phyloP scores from a whole-genome alignment of 75 land plant genomes.

The Larix kaempferi region DNA sequence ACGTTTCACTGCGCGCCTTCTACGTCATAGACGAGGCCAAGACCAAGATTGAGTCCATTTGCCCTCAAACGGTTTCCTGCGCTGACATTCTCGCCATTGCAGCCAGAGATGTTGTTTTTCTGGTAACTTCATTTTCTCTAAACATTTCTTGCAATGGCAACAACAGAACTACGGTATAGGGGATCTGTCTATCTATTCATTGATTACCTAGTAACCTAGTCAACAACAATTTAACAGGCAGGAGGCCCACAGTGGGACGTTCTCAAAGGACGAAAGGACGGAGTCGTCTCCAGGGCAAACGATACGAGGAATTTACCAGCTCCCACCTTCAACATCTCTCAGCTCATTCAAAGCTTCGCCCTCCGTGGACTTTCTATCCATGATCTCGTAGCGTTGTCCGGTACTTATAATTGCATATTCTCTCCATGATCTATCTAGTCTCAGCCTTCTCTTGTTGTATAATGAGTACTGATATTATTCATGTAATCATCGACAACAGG shows the following conservation, averaged over 20 bases:
- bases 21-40: constrained; percentile 52
- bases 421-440: not conserved
- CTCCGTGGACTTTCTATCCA: constrained; percentile 33
- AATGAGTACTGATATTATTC: not conserved
- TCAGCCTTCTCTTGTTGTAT: not conserved
- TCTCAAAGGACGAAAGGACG: constrained; percentile 60
- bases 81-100: constrained; percentile 61
- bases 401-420: constrained; percentile 3
- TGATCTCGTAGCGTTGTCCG: constrained; percentile 58
- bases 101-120: constrained; percentile 48
- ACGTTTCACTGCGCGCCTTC: constrained; percentile 38
- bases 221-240: constrained; percentile 21
- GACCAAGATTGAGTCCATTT: constrained; percentile 33
- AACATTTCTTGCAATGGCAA: constrained; percentile 31
- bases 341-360: constrained; percentile 51
- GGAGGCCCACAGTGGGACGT: constrained; percentile 73
- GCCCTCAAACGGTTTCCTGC: constrained; percentile 53
- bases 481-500: constrained; percentile 1
- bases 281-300: constrained; percentile 28
- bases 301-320: constrained; percentile 46
- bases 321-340: constrained; percentile 37
- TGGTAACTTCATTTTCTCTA: constrained; percentile 28
- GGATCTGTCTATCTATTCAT: constrained; percentile 10
- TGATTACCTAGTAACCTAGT: constrained; percentile 8
- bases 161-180: constrained; percentile 9